Conservation (phyloP, 164 flowering plant species). For the Nelumbo lutea region DNA sequence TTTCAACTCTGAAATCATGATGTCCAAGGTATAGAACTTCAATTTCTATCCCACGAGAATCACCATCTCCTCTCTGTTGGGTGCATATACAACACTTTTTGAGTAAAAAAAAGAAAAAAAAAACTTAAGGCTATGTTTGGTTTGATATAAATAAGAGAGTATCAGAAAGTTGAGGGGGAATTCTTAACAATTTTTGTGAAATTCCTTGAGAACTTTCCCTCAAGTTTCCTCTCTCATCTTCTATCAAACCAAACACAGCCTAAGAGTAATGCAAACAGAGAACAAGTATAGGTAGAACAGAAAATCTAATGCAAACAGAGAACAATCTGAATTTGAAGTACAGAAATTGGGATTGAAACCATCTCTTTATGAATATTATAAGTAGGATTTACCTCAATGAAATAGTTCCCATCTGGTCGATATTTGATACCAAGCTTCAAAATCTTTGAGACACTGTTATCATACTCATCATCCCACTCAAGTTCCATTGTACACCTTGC, state of each 20-base stretch:
- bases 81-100: neutral
- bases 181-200: too few species aligned
- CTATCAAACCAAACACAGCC: too few species aligned
- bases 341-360: constrained; percentile 2
- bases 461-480: constrained; percentile 63
- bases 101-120: too few species aligned
- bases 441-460: constrained; percentile 28
- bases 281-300: neutral
- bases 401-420: constrained; percentile 64
- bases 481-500: constrained; percentile 62
- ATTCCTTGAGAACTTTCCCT: too few species aligned
- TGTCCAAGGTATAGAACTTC: constrained; percentile 41
- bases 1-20: constrained; percentile 62
- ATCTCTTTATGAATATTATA: constrained; percentile 1
- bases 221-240: too few species aligned
- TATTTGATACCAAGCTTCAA: constrained; percentile 42
- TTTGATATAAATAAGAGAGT: too few species aligned
- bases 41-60: constrained; percentile 34
- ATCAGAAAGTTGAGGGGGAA: too few species aligned
- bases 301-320: too few species aligned
- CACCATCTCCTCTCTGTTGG: constrained; percentile 44
- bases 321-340: neutral
- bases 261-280: neutral
- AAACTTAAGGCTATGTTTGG: too few species aligned
- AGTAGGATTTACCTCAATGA: constrained; percentile 52